Evolutionary conservation across 257 asterid species (phyloP).

Genomic region (Solanum pimpinellifolium): DNA sequence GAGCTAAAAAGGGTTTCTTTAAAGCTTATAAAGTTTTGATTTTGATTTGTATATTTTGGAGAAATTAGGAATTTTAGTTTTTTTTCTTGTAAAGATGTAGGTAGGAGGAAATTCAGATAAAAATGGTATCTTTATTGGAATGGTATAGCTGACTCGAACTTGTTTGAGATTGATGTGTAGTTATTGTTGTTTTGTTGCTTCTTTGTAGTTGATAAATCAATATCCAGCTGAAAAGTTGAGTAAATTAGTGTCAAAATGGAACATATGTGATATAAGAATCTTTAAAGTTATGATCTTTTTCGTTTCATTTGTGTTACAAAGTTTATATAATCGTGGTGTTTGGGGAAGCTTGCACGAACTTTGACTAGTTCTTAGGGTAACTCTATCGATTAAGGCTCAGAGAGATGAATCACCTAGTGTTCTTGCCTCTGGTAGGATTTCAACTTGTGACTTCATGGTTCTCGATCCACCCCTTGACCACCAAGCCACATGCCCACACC

Average conservation of each 20-base stretch:
- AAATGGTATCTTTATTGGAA: neutral
- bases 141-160: neutral
- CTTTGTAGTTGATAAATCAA: neutral
- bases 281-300: neutral
- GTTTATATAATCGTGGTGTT: neutral
- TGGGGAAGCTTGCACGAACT: neutral
- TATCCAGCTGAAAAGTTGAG: neutral
- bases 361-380: neutral
- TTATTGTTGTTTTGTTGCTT: neutral
- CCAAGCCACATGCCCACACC: neutral
- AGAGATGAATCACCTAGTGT: neutral
- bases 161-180: neutral
- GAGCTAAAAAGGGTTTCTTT: neutral
- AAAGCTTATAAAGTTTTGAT: neutral
- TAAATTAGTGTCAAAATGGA: neutral
- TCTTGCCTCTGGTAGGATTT: neutral
- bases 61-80: neutral
- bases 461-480: neutral
- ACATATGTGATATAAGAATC: neutral
- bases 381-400: neutral
- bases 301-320: neutral
- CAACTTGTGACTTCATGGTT: neutral
- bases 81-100: neutral
- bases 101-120: neutral
- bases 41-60: neutral